A percentile compares a stretch with the other conserved stretches of the same genome.
These are phyloP conservation scores for Yamadazyma olivae DNA, from an alignment of 805 yeast species.

Conservation along the genomic window DNA sequence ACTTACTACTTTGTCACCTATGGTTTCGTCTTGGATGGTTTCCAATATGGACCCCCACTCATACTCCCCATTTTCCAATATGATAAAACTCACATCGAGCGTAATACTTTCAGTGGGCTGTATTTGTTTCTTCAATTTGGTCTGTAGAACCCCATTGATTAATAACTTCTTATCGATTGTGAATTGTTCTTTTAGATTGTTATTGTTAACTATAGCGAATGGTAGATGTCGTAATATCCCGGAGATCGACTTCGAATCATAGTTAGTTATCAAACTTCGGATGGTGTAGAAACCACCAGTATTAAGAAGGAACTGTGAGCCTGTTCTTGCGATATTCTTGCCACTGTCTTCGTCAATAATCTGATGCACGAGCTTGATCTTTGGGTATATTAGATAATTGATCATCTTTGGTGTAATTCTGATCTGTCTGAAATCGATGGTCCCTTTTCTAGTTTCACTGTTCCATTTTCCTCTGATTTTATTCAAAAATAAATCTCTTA, in stretches of 20 bases:
- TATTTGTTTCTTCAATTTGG: constrained; percentile 41
- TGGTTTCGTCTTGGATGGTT: not conserved
- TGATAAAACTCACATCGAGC: constrained; percentile 54
- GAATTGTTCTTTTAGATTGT: constrained; percentile 10
- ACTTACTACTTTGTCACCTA: constrained; percentile 15
- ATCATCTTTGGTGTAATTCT: constrained; percentile 63
- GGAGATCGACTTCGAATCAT: constrained; percentile 33
- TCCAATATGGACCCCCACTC: constrained; percentile 64
- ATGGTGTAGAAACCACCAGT: constrained; percentile 52
- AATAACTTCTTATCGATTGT: constrained; percentile 55
- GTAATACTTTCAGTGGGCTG: constrained; percentile 39
- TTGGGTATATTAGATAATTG: constrained; percentile 48
- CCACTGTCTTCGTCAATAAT: constrained; percentile 12
- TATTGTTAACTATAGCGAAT: constrained; percentile 21
- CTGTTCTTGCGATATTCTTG: constrained; percentile 16
- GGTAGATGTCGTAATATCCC: constrained; percentile 66
- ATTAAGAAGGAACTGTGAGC: constrained; percentile 28
- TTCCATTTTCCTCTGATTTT: constrained; percentile 68
- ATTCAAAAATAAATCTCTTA: constrained; percentile 61
- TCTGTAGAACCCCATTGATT: constrained; percentile 71
- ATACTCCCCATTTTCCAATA: constrained; percentile 75
- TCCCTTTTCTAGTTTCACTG: constrained; percentile 35
- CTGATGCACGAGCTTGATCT: constrained; percentile 40
- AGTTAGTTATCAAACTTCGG: constrained; percentile 49
- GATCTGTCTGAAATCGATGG: constrained; percentile 63